A percentile compares a stretch with the other conserved stretches of the same genome.
Conservation (phyloP, 208 protist genomes). For the Wallacemonas sp. region DNA sequence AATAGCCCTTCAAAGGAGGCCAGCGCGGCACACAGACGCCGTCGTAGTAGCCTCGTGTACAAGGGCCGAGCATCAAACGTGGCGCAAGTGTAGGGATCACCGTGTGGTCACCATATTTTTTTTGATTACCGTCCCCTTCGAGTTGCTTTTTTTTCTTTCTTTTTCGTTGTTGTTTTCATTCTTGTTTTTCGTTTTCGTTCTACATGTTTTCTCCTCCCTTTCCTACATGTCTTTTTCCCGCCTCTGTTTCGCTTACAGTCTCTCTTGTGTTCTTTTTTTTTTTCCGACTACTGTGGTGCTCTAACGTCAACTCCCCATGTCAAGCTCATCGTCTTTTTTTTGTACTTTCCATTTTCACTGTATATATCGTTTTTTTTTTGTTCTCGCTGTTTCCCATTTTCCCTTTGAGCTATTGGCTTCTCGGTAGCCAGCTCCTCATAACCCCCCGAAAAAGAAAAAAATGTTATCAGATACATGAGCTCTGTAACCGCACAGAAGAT, state of each 20-base stretch:
- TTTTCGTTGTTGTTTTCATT: too few relatives aligned
- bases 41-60: slow-evolving; percentile 2
- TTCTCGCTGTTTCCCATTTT: slow-evolving; percentile 7
- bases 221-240: too few relatives aligned
- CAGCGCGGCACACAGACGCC: not conserved
- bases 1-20: not conserved
- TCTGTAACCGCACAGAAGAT: too few relatives aligned
- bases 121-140: too few relatives aligned
- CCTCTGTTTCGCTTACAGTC: too few relatives aligned
- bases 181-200: too few relatives aligned
- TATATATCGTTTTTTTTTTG: slow-evolving; percentile 23
- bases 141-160: not conserved
- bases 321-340: slow-evolving; percentile 18
- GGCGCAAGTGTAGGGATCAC: not conserved
- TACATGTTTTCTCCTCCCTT: too few relatives aligned
- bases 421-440: not conserved
- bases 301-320: slow-evolving; percentile 1
- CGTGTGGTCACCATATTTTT: not conserved
- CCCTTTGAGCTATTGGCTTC: slow-evolving; percentile 16
- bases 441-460: too few relatives aligned
- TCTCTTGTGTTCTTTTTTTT: not conserved
- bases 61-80: not conserved
- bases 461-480: too few relatives aligned
- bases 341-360: slow-evolving; percentile 8
- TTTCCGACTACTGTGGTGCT: not conserved